Evolutionary conservation across 768 basidiomycete species (phyloP).

Genomic region (Lactifluus piperatus): DNA sequence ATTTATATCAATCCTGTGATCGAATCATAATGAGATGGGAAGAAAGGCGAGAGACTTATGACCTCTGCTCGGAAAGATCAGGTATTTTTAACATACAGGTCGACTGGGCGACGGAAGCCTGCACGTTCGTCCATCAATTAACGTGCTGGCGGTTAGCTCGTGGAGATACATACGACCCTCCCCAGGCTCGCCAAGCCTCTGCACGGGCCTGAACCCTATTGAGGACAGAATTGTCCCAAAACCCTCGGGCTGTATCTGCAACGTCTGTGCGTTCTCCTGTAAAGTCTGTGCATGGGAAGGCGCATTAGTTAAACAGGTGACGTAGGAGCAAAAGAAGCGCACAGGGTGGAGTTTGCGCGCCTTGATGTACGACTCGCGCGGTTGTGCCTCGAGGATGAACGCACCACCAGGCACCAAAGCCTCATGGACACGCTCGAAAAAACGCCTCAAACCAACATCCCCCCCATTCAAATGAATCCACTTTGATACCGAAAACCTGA

Average conservation of each 20-base stretch:
- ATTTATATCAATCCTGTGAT: background rate
- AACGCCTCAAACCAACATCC: conserved; percentile 58
- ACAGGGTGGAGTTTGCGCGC: conserved; percentile 63
- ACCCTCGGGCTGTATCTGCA: conserved; percentile 53
- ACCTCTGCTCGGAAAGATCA: background rate
- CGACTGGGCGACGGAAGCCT: conserved; percentile 21
- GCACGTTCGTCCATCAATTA: background rate
- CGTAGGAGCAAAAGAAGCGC: conserved; percentile 6
- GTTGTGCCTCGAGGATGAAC: conserved; percentile 77
- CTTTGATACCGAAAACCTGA: conserved; percentile 78
- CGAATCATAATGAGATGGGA: background rate
- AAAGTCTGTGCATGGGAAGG: conserved; percentile 33
- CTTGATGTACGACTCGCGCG: conserved; percentile 78
- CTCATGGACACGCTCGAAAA: conserved; percentile 55
- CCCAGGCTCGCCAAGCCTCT: conserved; percentile 45
- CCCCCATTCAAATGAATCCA: conserved; percentile 86
- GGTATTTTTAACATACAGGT: conserved; percentile 14
- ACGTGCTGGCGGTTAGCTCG: background rate
- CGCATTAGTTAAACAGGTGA: background rate
- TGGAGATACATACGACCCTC: conserved; percentile 47
- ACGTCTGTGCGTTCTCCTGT: conserved; percentile 46
- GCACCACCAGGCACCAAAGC: conserved; percentile 54
- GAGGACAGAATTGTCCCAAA: conserved; percentile 47
- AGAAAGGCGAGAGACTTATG: background rate
- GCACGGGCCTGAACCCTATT: conserved; percentile 51